Conservation (phyloP, 1,139 yeast species). For the Schizosaccharomyces versatilis region DNA sequence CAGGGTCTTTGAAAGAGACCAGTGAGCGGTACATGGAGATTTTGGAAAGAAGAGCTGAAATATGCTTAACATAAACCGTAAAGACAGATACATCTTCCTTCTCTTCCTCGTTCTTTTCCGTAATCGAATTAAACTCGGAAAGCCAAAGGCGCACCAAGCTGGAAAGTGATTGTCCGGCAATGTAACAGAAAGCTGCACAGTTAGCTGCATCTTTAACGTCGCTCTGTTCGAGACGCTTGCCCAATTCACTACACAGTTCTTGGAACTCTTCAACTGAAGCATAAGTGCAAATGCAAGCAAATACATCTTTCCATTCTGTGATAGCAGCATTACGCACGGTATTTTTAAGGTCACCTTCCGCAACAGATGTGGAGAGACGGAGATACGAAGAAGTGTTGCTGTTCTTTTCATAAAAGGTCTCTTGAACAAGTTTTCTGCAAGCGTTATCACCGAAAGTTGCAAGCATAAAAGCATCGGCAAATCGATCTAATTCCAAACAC, state of each 20-base stretch:
- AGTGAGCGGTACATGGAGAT: constrained; percentile 51
- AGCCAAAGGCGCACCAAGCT: constrained; percentile 71
- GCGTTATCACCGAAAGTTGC: constrained; percentile 44
- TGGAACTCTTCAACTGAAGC: constrained; percentile 29
- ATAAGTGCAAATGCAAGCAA: constrained; percentile 45
- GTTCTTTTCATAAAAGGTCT: constrained; percentile 44
- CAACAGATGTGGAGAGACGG: constrained; percentile 41
- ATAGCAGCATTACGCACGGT: constrained; percentile 60
- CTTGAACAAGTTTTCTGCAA: constrained; percentile 39
- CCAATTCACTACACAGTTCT: constrained; percentile 39
- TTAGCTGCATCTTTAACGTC: constrained; percentile 26
- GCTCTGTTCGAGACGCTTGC: constrained; percentile 30
- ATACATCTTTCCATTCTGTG: constrained; percentile 61
- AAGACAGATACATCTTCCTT: constrained; percentile 35
- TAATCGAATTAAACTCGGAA: constrained; percentile 30
- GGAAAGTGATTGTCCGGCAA: constrained; percentile 64
- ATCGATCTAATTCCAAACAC: constrained; percentile 40
- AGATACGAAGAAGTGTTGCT: constrained; percentile 37
- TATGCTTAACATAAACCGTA: constrained; percentile 66
- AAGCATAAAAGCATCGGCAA: constrained; percentile 62
- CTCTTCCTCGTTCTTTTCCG: constrained; percentile 19
- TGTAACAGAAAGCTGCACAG: constrained; percentile 54
- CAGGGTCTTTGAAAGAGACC: constrained; percentile 19
- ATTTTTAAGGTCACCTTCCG: constrained; percentile 42
- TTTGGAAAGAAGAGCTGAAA: constrained; percentile 66